A percentile compares a stretch with the other conserved stretches of the same genome.
Conservation (phyloP, 179 eudicot genomes). For the Patellifolia procumbens region DNA sequence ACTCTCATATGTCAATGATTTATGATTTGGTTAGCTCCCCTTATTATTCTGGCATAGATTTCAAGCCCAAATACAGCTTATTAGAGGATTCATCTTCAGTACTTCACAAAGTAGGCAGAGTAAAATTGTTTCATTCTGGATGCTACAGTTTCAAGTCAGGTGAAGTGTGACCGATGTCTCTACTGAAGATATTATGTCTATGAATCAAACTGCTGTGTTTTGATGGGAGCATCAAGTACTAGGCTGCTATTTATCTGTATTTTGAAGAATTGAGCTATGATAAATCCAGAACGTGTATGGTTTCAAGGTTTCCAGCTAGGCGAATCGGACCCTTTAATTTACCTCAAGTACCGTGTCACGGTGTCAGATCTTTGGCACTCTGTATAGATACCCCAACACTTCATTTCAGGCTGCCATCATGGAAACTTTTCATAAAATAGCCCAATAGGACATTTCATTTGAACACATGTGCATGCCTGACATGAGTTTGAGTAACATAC, state of each 20-base stretch:
- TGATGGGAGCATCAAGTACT: neutral
- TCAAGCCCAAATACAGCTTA: neutral
- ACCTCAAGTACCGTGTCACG: too few relatives aligned
- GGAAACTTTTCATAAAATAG: too few relatives aligned
- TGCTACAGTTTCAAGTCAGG: neutral
- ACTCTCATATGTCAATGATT: neutral
- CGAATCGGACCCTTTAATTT: too few relatives aligned
- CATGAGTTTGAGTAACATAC: too few relatives aligned
- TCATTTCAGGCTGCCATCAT: too few relatives aligned
- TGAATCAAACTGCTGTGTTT: neutral
- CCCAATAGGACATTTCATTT: too few relatives aligned
- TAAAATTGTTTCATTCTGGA: neutral
- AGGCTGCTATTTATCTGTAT: neutral
- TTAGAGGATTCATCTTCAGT: neutral
- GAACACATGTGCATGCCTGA: too few relatives aligned
- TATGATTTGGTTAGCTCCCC: neutral
- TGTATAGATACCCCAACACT: too few relatives aligned
- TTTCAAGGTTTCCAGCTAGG: too few relatives aligned
- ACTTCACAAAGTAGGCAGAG: neutral
- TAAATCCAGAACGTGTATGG: neutral
- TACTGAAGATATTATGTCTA: neutral
- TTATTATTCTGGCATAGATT: neutral
- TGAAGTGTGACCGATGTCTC: neutral
- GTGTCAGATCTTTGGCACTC: too few relatives aligned
- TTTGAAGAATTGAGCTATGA: neutral